Evolutionary conservation across 2,329 filamentous ascomycete species (phyloP).

Genomic region (Colletotrichum echinochloae): DNA sequence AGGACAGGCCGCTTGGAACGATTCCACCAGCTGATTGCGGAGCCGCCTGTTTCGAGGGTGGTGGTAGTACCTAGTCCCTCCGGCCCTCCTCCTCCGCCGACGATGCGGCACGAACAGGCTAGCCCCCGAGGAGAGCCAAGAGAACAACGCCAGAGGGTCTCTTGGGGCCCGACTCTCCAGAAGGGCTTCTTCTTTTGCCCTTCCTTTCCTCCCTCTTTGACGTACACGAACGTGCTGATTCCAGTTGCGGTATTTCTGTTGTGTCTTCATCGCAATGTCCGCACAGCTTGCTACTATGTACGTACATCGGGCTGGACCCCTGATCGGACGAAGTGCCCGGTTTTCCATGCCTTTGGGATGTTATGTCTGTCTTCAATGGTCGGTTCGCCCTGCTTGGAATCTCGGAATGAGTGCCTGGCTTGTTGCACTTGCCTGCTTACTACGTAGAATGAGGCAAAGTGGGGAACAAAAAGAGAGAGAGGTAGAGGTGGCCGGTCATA

Average conservation of each 20-base stretch:
- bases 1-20: conserved; percentile 2
- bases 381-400: background rate
- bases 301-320: conserved; percentile 20
- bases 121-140: conserved; percentile 7
- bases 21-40: conserved; percentile 31
- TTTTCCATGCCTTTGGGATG: conserved; percentile 26
- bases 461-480: background rate
- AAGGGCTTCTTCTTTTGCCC: background rate
- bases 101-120: conserved; percentile 28
- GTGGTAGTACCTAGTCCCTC: background rate
- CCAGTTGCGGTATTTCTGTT: background rate
- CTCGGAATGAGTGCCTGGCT: background rate
- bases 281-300: too few species aligned
- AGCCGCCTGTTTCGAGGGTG: background rate
- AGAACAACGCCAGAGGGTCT: conserved; percentile 3
- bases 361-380: conserved; percentile 14
- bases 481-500: background rate
- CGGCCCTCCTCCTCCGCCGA: conserved; percentile 2
- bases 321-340: conserved; percentile 31
- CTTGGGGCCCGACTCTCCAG: conserved; percentile 21
- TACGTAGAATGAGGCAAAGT: background rate
- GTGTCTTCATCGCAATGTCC: conserved; percentile 13
- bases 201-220: background rate
- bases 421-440: background rate
- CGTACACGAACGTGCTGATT: background rate